phyloP scores from a whole-genome alignment of 2,329 filamentous ascomycete species.

The Aureobasidium sp. region DNA sequence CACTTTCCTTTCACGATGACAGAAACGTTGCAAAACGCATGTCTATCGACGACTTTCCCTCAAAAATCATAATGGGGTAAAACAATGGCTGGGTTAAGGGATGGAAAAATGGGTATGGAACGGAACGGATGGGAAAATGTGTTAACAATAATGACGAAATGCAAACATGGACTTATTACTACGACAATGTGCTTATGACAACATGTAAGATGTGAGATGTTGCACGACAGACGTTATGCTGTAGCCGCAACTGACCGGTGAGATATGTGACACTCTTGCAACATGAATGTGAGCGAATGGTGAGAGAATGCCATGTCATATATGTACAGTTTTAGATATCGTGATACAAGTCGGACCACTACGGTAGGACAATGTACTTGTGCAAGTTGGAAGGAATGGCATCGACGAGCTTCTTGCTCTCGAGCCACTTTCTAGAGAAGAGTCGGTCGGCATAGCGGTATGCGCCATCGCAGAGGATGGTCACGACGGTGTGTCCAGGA shows the following conservation, averaged over 20 bases:
- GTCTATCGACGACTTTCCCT: background rate
- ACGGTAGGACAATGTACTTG: conserved; percentile 92
- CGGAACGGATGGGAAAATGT: background rate
- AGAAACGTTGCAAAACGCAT: background rate
- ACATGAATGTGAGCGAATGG: background rate
- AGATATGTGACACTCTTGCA: background rate
- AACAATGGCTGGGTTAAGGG: background rate
- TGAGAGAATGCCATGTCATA: background rate
- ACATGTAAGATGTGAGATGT: background rate
- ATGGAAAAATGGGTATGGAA: background rate
- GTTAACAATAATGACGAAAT: background rate
- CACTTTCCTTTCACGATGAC: background rate
- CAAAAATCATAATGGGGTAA: background rate
- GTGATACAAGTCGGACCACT: conserved; percentile 6
- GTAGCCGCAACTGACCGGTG: background rate
- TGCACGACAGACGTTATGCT: background rate
- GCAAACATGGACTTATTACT: background rate
- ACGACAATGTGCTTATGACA: background rate
- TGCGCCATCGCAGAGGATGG: conserved; percentile 90
- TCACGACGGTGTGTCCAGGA: conserved; percentile 82
- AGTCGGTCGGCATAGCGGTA: conserved; percentile 91
- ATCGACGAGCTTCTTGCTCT: conserved; percentile 70
- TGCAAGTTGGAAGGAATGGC: conserved; percentile 77
- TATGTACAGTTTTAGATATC: conserved; percentile 3
- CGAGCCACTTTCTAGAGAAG: conserved; percentile 86